Percentiles rank a stretch among this genome's conserved stretches.
These are phyloP conservation scores for Alternaria hordeiaustralica DNA, from an alignment of 2,329 filamentous ascomycete species.

Conservation along the genomic window DNA sequence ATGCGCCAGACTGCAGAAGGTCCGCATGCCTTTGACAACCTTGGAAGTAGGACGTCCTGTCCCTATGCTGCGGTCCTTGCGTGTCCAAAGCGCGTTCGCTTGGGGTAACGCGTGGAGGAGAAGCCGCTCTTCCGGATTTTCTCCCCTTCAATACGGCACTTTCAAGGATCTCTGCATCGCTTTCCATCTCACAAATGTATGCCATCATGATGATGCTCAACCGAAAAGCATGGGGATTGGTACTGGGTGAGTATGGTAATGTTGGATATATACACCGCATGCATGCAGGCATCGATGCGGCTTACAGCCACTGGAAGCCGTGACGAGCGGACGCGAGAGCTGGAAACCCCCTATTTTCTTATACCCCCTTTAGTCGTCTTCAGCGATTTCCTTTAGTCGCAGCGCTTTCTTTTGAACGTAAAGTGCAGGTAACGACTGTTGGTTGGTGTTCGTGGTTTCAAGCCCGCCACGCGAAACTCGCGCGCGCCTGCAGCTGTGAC, in stretches of 20 bases:
- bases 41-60: background rate
- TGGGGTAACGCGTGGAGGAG: background rate
- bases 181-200: background rate
- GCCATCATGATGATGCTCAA: background rate
- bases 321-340: background rate
- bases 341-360: background rate
- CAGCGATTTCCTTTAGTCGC: background rate
- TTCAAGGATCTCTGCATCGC: background rate
- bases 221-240: background rate
- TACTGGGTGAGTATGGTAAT: background rate
- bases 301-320: background rate
- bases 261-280: background rate
- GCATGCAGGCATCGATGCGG: background rate
- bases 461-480: background rate
- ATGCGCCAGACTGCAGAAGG: background rate
- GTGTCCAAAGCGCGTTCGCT: background rate
- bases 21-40: background rate
- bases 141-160: background rate
- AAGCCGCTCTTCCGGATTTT: background rate
- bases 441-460: slow-evolving; percentile 1
- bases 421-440: background rate
- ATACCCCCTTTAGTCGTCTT: background rate
- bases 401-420: background rate
- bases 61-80: background rate
- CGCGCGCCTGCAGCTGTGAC: slow-evolving; percentile 2